A percentile compares a stretch with the other conserved stretches of the same genome.
Conservation (phyloP, 2,329 filamentous ascomycete genomes). For the Byssoonygena ceratinophila region DNA sequence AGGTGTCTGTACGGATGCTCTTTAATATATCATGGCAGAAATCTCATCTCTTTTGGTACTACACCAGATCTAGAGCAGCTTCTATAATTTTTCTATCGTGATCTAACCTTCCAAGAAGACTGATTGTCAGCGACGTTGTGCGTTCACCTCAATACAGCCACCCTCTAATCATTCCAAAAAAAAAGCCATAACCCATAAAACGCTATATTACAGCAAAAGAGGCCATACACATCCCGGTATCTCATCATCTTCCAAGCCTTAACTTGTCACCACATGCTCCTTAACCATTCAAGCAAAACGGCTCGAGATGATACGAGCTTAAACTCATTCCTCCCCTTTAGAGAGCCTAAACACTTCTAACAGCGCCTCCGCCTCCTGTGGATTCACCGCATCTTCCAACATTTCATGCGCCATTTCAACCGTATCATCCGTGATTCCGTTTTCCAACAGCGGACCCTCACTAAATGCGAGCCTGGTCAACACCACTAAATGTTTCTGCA, state of each 20-base stretch:
- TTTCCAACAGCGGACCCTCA: conserved; percentile 67
- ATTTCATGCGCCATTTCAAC: conserved; percentile 72
- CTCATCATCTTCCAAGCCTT: too few species aligned
- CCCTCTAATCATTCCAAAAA: too few species aligned
- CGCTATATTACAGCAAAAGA: too few species aligned
- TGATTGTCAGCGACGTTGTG: too few species aligned
- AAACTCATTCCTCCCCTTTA: conserved; percentile 23
- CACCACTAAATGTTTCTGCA: conserved; percentile 71
- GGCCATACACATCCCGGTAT: not conserved
- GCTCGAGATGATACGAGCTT: not conserved
- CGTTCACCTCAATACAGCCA: too few species aligned
- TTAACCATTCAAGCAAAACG: not conserved
- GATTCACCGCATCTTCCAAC: conserved; percentile 67
- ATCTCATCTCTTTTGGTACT: too few species aligned
- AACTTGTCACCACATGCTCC: not conserved
- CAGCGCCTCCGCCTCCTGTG: conserved; percentile 61
- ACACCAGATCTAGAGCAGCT: too few species aligned
- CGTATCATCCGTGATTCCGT: conserved; percentile 64
- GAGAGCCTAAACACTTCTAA: conserved; percentile 37
- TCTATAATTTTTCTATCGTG: too few species aligned
- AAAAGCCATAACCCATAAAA: too few species aligned
- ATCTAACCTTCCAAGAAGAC: too few species aligned
- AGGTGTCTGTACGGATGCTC: too few species aligned
- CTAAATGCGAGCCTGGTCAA: conserved; percentile 77
- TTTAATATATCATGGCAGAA: too few species aligned